Conservation (phyloP, 495 filamentous ascomycete species). For the Aspergillus biplanus region DNA sequence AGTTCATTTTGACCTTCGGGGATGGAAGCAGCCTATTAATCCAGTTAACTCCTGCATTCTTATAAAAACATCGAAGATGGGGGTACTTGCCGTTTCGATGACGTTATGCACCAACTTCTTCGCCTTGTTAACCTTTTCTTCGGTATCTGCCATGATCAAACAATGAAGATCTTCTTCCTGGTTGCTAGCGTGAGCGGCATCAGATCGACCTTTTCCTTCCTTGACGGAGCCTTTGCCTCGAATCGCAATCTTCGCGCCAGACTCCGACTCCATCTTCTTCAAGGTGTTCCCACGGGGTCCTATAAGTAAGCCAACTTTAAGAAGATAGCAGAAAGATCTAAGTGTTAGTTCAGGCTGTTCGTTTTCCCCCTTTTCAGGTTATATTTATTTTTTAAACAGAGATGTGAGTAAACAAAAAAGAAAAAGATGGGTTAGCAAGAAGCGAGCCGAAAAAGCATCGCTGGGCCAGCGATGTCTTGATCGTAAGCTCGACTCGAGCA, state of each 20-base stretch:
- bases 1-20: conserved; percentile 98
- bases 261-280: conserved; percentile 99
- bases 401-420: conserved; percentile 44
- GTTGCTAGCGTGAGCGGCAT: conserved; percentile 98
- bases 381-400: conserved; percentile 21
- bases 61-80: background rate
- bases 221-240: conserved; percentile 99
- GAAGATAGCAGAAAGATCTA: conserved; percentile 71
- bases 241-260: conserved; percentile 96
- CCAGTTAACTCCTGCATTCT: conserved; percentile 1
- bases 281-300: conserved; percentile 98
- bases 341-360: conserved; percentile 76
- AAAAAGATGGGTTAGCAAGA: conserved; percentile 61
- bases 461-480: conserved; percentile 34
- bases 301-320: conserved; percentile 99
- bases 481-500: conserved; percentile 54
- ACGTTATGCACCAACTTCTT: conserved; percentile 97
- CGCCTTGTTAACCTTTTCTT: conserved; percentile 97
- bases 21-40: conserved; percentile 85
- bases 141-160: conserved; percentile 98
- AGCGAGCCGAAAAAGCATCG: conserved; percentile 52
- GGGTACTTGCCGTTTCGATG: conserved; percentile 85
- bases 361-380: conserved; percentile 31
- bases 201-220: conserved; percentile 98
- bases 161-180: conserved; percentile 99